These are phyloP conservation scores for Prunus padus DNA, from an alignment of 306 rosid species.

Conservation along the genomic window DNA sequence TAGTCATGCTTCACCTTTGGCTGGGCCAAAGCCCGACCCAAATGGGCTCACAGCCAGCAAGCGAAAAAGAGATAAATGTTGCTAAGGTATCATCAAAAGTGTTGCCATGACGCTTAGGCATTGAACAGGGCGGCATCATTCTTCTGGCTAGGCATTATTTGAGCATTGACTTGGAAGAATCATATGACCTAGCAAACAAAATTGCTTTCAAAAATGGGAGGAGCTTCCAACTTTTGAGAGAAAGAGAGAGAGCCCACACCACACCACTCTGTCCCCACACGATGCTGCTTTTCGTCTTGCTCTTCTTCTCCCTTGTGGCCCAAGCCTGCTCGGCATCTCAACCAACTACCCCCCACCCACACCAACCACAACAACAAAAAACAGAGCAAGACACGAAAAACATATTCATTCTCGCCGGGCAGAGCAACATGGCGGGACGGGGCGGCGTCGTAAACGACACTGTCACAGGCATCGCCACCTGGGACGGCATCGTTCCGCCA, in stretches of 20 bases:
- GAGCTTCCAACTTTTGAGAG: not conserved
- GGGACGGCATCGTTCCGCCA: slow-evolving; percentile 71
- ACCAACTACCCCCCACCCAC: not conserved
- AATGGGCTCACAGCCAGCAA: too few relatives aligned
- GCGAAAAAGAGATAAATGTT: too few relatives aligned
- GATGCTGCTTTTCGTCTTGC: slow-evolving; percentile 9
- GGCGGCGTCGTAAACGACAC: slow-evolving; percentile 55
- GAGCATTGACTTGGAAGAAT: not conserved
- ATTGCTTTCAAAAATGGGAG: not conserved
- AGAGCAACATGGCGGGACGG: slow-evolving; percentile 96
- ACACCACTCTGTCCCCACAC: not conserved
- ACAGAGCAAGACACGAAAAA: slow-evolving; percentile 7
- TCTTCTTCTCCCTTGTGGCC: slow-evolving; percentile 20
- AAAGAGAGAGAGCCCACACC: not conserved
- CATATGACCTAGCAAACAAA: not conserved
- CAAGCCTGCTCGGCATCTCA: slow-evolving; percentile 10
- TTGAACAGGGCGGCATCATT: too few relatives aligned
- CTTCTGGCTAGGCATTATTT: too few relatives aligned
- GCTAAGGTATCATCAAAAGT: too few relatives aligned
- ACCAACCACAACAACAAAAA: slow-evolving; percentile 1
- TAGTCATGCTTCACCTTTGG: too few relatives aligned
- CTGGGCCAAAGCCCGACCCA: too few relatives aligned
- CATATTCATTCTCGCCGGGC: slow-evolving; percentile 85
- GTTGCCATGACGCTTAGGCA: too few relatives aligned
- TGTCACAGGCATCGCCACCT: slow-evolving; percentile 29